Evolutionary conservation across 257 asterid genomes (phyloP).

Genomic region (Solanum etuberosum): DNA sequence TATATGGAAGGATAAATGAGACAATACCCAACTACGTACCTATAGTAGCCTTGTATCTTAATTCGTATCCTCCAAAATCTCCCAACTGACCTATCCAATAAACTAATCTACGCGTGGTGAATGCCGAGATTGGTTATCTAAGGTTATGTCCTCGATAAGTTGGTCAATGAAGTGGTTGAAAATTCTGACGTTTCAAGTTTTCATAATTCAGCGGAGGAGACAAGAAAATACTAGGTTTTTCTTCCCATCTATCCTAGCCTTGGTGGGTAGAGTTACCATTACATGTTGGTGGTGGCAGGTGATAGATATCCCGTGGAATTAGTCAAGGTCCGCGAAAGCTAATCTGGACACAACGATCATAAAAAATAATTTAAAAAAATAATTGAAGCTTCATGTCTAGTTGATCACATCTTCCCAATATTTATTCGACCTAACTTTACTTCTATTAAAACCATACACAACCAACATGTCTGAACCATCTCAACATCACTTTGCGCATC

Average conservation of each 20-base stretch:
- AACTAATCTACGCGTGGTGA: fast-evolving
- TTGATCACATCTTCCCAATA: neutral
- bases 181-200: fast-evolving
- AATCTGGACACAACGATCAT: neutral
- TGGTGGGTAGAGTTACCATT: neutral
- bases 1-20: neutral
- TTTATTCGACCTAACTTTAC: neutral
- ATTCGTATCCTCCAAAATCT: neutral
- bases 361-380: too few relatives aligned
- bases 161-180: neutral
- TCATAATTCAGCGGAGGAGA: neutral
- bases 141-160: too few relatives aligned
- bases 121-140: neutral
- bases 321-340: neutral
- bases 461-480: neutral
- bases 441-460: neutral
- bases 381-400: neutral
- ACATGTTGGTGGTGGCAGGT: fast-evolving
- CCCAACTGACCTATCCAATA: fast-evolving
- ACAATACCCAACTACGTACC: too few relatives aligned
- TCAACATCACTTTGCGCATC: neutral
- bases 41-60: neutral
- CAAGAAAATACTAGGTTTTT: too few relatives aligned
- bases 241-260: neutral
- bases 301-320: too few relatives aligned